phyloP scores from a whole-genome alignment of 176 grass and related monocot genomes.

The Cymbopogon citratus region DNA sequence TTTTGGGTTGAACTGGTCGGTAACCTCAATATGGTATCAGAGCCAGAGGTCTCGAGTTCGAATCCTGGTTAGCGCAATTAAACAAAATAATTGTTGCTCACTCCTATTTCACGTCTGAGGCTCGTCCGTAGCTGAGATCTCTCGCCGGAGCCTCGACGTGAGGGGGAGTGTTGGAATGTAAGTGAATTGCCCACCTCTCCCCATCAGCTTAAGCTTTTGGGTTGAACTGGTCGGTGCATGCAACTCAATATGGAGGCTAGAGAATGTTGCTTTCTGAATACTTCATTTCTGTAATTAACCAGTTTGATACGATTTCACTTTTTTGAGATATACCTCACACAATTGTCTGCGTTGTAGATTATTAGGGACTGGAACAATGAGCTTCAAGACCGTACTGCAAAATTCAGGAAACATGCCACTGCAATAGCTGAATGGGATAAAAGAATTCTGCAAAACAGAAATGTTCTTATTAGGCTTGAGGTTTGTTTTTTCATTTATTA shows the following conservation, averaged over 20 bases:
- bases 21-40: too few species aligned
- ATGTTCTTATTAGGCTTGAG: conserved; percentile 97
- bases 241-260: conserved; percentile 17
- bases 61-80: too few species aligned
- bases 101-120: too few species aligned
- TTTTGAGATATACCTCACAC: conserved; percentile 15
- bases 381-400: conserved; percentile 89
- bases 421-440: conserved; percentile 94
- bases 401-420: conserved; percentile 89
- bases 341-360: conserved; percentile 51
- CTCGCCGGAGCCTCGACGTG: too few species aligned
- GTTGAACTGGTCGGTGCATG: too few species aligned
- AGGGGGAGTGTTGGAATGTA: too few species aligned
- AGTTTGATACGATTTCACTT: background rate
- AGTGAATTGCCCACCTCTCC: too few species aligned
- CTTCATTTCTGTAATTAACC: conserved; percentile 13
- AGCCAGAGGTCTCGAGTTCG: too few species aligned
- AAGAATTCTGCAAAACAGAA: conserved; percentile 96
- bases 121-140: too few species aligned
- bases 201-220: too few species aligned
- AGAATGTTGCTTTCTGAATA: background rate
- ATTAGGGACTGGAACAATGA: conserved; percentile 98
- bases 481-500: conserved; percentile 24
- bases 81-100: too few species aligned
- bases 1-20: too few species aligned